Evolutionary conservation across 106 monocot genomes (phyloP), one percentile per base, ranked within the genome.

Genomic region (Dendrobium chrysotoxum): DNA sequence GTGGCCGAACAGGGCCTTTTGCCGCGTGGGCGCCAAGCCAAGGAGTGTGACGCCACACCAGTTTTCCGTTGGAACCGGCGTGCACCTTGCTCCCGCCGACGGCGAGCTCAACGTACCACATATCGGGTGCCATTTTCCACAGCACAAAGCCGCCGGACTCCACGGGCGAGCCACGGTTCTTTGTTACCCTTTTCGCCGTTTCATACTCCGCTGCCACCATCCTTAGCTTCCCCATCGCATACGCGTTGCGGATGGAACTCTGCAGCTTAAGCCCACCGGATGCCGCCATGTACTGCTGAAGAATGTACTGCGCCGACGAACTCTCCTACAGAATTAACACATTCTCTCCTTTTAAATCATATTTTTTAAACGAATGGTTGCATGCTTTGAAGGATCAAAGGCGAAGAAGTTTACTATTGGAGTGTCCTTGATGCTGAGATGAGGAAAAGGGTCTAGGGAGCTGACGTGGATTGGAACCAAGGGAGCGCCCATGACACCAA

Each of bases 31-130:
- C 90, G 53, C 97, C 97, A 28, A 95, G 94, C 97, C 97, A 98
- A 10, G 97, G 97, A 4, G 97, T 98, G 82, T 98, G 94, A n/a
- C 97, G 90, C 97, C 97, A 98, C 4, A 98, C 97, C 35, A 98
- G 89, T 84, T 86, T 86, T 75, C 97, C 97, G 50, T 98, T 98
- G 58, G 91, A 98, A 25, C 97, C 97, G 42, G 97, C 97, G 74
- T 92, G 94, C 76, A 98, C 97, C 81, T 98, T 98, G 89, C 97
- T 98, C 68, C 94, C 97, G 42, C 97, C 97, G 41, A 95, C 94
- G 47, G 92, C 92, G 65, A 98, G 89, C 86, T 98, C 97, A n/a
- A 98, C 97, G 72, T 98, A 95, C 97, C 97, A 98, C 97, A 92
- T 98, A 82, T 89, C 92, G 5, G 97, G 97, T 25, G 86, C 77